A percentile compares a stretch with the other conserved stretches of the same genome.
These are phyloP conservation scores for Yamadazyma sp. DNA, from an alignment of 1,139 yeast genomes.

Conservation along the genomic window DNA sequence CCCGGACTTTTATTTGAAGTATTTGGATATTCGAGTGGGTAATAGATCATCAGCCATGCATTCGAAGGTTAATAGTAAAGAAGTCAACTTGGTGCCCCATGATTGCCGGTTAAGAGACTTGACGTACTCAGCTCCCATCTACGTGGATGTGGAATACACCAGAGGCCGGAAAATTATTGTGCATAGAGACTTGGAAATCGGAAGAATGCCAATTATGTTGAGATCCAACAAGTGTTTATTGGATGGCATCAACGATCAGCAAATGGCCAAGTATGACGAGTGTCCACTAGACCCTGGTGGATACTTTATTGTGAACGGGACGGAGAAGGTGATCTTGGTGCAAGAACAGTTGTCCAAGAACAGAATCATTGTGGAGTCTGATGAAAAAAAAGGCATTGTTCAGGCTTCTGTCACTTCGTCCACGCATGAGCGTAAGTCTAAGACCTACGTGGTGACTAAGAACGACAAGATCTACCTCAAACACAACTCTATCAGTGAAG, in stretches of 20 bases:
- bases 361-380: conserved; percentile 97
- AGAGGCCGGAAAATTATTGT: conserved; percentile 89
- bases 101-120: conserved; percentile 94
- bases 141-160: conserved; percentile 95
- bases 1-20: conserved; percentile 92
- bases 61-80: conserved; percentile 47
- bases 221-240: conserved; percentile 88
- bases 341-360: conserved; percentile 97
- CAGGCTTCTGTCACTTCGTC: conserved; percentile 98
- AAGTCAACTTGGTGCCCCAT: conserved; percentile 82
- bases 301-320: conserved; percentile 94
- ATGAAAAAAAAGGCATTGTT: conserved; percentile 88
- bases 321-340: conserved; percentile 93
- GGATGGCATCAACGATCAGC: conserved; percentile 71
- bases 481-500: conserved; percentile 94
- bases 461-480: conserved; percentile 86
- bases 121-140: conserved; percentile 94
- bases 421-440: conserved; percentile 96
- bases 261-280: conserved; percentile 87
- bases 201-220: conserved; percentile 97
- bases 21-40: conserved; percentile 89
- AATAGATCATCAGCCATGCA: conserved; percentile 53
- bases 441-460: conserved; percentile 91
- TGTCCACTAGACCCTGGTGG: conserved; percentile 99
- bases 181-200: conserved; percentile 89